These are phyloP conservation scores for Chaetoceros muelleri DNA, from an alignment of 108 stramenopile species.

Conservation along the genomic window DNA sequence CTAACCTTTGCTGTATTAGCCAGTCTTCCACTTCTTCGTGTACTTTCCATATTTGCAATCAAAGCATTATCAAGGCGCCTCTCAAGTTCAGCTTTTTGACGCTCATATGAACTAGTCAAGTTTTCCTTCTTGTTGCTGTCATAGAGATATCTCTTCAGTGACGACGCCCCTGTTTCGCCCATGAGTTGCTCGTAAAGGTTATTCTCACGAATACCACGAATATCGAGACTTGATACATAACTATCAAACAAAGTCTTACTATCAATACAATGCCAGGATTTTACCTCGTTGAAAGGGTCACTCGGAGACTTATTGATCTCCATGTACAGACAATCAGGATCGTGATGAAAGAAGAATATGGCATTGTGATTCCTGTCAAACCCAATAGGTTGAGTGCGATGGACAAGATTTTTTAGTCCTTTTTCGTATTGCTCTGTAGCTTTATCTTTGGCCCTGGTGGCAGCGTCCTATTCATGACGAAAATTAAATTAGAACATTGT, in stretches of 20 bases:
- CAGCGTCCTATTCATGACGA: conserved; percentile 17
- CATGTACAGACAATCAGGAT: conserved; percentile 56
- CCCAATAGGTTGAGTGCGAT: conserved; percentile 64
- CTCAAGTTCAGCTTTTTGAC: conserved; percentile 45
- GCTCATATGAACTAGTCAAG: conserved; percentile 19
- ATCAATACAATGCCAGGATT: conserved; percentile 66
- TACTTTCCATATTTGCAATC: conserved; percentile 32
- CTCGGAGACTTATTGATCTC: conserved; percentile 37
- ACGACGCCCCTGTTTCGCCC: conserved; percentile 19
- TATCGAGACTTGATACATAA: conserved; percentile 49
- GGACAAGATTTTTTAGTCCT: conserved; percentile 37
- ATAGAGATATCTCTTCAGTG: conserved; percentile 36
- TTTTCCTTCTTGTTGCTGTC: conserved; percentile 52
- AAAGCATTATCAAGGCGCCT: conserved; percentile 51
- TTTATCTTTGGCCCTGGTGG: conserved; percentile 44
- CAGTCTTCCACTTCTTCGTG: conserved; percentile 61
- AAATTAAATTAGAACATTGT: not conserved
- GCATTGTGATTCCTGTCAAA: conserved; percentile 61
- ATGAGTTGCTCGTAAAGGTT: conserved; percentile 34
- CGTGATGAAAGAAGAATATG: conserved; percentile 58
- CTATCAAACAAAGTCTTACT: conserved; percentile 53
- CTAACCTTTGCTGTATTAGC: conserved; percentile 41
- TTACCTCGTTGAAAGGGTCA: conserved; percentile 24
- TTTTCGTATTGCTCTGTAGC: conserved; percentile 64
- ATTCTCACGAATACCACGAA: conserved; percentile 62